These are phyloP conservation scores for Sanguinoderma infundibulare DNA, from an alignment of 1,284 basidiomycete genomes.

Conservation along the genomic window DNA sequence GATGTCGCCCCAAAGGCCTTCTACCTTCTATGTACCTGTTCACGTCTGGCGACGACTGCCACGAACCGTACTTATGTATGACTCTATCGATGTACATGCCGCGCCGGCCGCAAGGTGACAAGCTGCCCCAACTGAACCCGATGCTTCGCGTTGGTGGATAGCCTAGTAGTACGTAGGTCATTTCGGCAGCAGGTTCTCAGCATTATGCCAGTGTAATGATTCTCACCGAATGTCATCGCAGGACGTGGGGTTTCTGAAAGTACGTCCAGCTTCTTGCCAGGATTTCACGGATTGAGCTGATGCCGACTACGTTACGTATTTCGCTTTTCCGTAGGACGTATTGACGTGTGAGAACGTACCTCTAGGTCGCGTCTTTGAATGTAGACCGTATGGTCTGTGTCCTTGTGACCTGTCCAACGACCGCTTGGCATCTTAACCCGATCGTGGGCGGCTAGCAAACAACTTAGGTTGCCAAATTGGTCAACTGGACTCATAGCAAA, in stretches of 20 bases:
- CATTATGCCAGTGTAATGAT: not conserved
- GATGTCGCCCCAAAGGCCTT: constrained; percentile 26
- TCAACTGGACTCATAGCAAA: no score
- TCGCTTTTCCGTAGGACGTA: no score
- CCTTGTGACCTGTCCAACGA: no score
- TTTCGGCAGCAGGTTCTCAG: constrained; percentile 18
- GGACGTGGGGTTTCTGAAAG: constrained; percentile 31
- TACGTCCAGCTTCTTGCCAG: constrained; percentile 35
- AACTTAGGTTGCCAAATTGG: no score
- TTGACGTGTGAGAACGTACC: no score
- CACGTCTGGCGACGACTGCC: constrained; percentile 26
- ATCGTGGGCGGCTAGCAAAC: no score
- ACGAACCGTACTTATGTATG: constrained; percentile 29
- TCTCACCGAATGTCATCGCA: not conserved
- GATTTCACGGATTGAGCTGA: constrained; percentile 31
- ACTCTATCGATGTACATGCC: constrained; percentile 26
- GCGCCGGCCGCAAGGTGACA: constrained; percentile 11
- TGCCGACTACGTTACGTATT: no score
- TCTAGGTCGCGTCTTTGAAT: no score
- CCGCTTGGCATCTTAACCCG: no score
- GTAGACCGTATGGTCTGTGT: no score
- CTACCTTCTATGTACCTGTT: no score
- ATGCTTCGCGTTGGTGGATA: constrained; percentile 22
- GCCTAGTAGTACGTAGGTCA: no score
- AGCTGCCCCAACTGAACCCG: constrained; percentile 22